A percentile compares a stretch with the other conserved stretches of the same genome.
phyloP scores from a whole-genome alignment of 1,284 basidiomycete species.

The Serendipita sp. region DNA sequence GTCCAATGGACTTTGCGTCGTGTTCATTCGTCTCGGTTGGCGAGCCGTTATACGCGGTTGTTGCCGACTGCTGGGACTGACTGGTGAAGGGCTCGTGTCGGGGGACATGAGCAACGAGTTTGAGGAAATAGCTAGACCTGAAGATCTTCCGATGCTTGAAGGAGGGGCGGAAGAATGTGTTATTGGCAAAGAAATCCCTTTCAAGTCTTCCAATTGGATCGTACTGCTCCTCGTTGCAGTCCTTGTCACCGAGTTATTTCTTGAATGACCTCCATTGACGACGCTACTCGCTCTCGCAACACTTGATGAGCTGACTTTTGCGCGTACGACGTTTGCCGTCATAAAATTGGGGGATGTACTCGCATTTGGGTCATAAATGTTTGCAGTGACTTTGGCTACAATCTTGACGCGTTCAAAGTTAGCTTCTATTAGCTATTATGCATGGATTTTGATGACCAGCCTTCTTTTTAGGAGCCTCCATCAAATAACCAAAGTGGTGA shows the following conservation, averaged over 20 bases:
- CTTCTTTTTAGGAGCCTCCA: conserved; percentile 7
- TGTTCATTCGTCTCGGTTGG: not conserved
- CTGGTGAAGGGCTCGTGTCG: not conserved
- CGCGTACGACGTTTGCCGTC: not conserved
- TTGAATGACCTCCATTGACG: conserved; percentile 6
- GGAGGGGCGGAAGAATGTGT: not conserved
- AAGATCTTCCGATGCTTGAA: not conserved
- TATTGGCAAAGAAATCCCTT: not conserved
- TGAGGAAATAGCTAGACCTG: not conserved
- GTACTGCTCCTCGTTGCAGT: not conserved
- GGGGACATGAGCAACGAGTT: conserved; percentile 2
- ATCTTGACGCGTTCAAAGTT: conserved; percentile 2
- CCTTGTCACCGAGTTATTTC: not conserved
- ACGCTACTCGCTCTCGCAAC: not conserved
- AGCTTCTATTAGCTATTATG: not conserved
- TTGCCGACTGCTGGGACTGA: not conserved
- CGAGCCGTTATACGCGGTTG: not conserved
- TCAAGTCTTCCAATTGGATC: not conserved
- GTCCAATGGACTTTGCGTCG: not conserved
- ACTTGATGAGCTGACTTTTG: conserved; percentile 2
- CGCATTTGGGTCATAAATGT: not conserved
- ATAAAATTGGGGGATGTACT: not conserved
- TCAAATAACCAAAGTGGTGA: not conserved
- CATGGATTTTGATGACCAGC: not conserved
- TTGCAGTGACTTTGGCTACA: conserved; percentile 4